Conservation (phyloP, 2,329 filamentous ascomycete species). For the Trematosphaeria pertusa region DNA sequence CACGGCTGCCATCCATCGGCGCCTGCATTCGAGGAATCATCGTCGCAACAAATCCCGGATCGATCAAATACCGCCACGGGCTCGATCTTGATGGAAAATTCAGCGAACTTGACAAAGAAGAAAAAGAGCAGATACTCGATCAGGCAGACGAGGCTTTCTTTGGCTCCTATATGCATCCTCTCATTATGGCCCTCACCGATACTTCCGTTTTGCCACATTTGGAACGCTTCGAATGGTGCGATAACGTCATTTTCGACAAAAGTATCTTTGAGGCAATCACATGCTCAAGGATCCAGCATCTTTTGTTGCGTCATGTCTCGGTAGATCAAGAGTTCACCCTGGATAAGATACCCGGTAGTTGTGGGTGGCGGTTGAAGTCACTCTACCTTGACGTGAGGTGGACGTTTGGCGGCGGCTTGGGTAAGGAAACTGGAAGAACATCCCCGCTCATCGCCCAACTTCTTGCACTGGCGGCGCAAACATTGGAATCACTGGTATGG, state of each 20-base stretch:
- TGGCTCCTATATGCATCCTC: neutral
- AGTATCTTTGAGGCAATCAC: neutral
- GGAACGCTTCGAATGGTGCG: neutral
- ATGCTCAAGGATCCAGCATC: neutral
- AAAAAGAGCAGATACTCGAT: too few relatives aligned
- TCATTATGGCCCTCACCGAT: neutral
- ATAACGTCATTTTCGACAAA: neutral
- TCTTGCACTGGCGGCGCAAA: neutral
- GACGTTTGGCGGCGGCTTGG: neutral
- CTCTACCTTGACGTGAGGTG: neutral
- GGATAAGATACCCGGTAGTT: neutral
- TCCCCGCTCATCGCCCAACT: neutral
- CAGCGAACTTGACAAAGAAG: too few relatives aligned
- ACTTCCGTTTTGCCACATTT: neutral
- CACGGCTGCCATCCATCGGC: conserved; percentile 1
- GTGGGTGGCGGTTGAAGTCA: neutral
- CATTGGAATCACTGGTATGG: neutral
- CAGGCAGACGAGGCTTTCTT: neutral
- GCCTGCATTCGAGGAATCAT: conserved; percentile 4
- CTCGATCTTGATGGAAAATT: neutral
- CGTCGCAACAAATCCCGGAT: conserved; percentile 1
- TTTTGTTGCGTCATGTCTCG: neutral
- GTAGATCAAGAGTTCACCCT: neutral
- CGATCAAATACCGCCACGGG: neutral
- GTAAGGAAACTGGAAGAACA: neutral